Evolutionary conservation across 1,284 basidiomycete genomes (phyloP), one percentile per base, ranked within the genome.

Genomic region (Austropuccinia psidii): DNA sequence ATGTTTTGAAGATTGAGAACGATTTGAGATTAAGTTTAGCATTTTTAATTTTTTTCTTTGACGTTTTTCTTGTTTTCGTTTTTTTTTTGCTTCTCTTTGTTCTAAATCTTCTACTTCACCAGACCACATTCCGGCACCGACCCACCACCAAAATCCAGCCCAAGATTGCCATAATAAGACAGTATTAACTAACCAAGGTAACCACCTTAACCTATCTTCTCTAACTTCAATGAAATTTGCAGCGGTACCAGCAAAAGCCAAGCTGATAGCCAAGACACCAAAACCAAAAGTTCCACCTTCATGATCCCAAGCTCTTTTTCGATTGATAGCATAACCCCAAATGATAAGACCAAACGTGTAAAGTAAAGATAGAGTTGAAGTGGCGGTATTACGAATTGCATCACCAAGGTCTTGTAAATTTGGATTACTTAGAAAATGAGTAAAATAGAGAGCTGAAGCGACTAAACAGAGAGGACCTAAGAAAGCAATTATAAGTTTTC

Each of bases 311-410:
- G 96, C 96, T 69, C 92, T 87, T 62, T 87, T 85, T 35, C 93
- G 86, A 79, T 98, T 98, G 77, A 98, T 87, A 67, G 92, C 82
- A 75, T 90, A 85, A 49, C 95, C 96, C 95, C 95, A 99, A 75
- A 97, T 87, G 79, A 93, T 84, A 68, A 99, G 87, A 1, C 91
- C 88, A 54, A 86, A 83, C 4, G 92, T 93, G 83, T 98, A 98
- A 70, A 99, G 88, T 64, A 99, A 85, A 21, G 93, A 91, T 27
- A 98, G 87, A 0, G 94, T 91, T 4, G 91, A 92, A 80, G 96
- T 96, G 86, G 93, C 95, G 75, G 97, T 89, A 82, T 96, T 96
- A 72, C 90, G 88, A 33, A 94, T 87, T 33, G 90, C 89, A 74
- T 88, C 87, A 61, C 91, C 87, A 52, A 92, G 82, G 74, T 84